Conservation (phyloP, 2,329 filamentous ascomycete genomes). For the Pseudogymnoascus sp. region DNA sequence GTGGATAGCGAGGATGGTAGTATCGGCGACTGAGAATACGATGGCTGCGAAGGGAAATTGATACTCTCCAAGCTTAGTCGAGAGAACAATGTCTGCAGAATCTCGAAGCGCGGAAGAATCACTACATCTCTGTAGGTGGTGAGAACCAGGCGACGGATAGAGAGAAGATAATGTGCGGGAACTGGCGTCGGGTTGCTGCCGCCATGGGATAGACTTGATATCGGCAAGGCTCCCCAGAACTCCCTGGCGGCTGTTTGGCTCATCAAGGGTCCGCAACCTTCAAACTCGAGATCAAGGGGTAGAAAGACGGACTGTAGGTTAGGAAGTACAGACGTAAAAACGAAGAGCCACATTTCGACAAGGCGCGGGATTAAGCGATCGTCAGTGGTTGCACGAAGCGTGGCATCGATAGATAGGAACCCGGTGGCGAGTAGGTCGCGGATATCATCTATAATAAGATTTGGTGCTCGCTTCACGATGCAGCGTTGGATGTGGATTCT, state of each 20-base stretch:
- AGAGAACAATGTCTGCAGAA: constrained; percentile 82
- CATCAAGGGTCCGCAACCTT: constrained; percentile 74
- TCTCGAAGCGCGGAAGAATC: constrained; percentile 82
- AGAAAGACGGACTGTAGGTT: constrained; percentile 95
- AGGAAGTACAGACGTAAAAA: constrained; percentile 82
- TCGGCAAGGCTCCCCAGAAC: constrained; percentile 73
- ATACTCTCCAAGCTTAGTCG: constrained; percentile 74
- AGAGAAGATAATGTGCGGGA: constrained; percentile 49
- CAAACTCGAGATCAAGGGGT: constrained; percentile 87
- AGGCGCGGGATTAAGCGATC: constrained; percentile 83
- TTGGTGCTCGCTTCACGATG: constrained; percentile 64
- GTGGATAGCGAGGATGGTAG: constrained; percentile 40
- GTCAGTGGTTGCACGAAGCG: constrained; percentile 69
- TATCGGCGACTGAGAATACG: constrained; percentile 36
- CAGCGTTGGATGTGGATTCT: constrained; percentile 69
- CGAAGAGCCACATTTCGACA: constrained; percentile 89
- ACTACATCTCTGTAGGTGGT: constrained; percentile 83
- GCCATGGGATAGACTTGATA: constrained; percentile 34
- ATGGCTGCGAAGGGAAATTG: constrained; percentile 35
- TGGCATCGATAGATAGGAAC: constrained; percentile 79
- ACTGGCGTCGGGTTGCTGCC: constrained; percentile 36
- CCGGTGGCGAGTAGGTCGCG: constrained; percentile 71
- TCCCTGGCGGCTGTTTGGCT: constrained; percentile 71
- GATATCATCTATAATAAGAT: constrained; percentile 67
- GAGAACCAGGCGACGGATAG: constrained; percentile 83